Base-by-base conservation (phyloP, 179 eudicot species). In the Pouteria campechiana region DNA sequence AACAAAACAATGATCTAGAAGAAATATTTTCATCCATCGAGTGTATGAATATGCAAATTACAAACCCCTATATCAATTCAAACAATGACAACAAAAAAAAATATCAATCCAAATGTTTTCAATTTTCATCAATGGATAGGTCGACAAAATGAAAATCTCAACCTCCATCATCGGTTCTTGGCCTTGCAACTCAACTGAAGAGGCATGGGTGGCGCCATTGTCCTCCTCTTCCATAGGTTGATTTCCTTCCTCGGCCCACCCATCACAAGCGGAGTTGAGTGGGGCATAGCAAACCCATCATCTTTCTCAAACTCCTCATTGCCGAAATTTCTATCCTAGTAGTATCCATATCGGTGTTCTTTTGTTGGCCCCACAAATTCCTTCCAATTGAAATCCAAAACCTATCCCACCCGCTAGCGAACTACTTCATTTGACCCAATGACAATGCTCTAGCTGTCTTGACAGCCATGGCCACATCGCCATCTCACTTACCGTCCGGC, bases 211-310 rank as follows among this genome's bases (percentile, higher is more conserved):
- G 70, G 79, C 55, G 73, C 70, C 76, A 70, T 67, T 14, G 85
- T 79, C 34, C 96, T 83, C 36, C 94, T 83, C 56, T 73, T 81
- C 96, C 96, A 88, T 34, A 88, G 39, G 63, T 80, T 83, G 5
- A 83, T 58, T 60, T 83, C 94, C 23, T 75, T 77, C 25, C 64
- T 83, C 25, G 77, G 73, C 67, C 66, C 65, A 17, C 63, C 69
- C 8, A 60, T 13, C 52, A 69, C 6, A 5, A 76, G 62, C 5
- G 97, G 94, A 5, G 92, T 88, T 28, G 94, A 88, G 55, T 52
- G 64, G 3, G 92, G 82, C 31, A 80, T 64, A 6, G 58, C 63
- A 9, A 46, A 48, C 35, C 63, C 81, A 5, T 50, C 52, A 3
- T 54, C 62, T 17, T 58, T 66, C 11, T 46, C 62, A n/a, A n/a